Conservation (phyloP, 768 basidiomycete genomes). For the Pleurotus djamor region DNA sequence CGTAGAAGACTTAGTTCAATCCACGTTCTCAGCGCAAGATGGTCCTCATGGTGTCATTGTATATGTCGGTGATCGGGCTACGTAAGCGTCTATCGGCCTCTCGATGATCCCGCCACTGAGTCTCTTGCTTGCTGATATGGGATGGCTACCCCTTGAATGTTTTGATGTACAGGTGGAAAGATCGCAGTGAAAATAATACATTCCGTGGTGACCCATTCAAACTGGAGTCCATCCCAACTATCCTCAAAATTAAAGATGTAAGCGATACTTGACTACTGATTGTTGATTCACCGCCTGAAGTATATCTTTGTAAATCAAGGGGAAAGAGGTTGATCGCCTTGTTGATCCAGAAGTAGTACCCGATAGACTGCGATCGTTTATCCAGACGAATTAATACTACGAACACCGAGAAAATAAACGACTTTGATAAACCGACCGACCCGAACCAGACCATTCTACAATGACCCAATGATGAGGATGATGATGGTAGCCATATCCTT, state of each 20-base stretch:
- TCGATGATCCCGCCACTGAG: not conserved
- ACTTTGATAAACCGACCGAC: no score
- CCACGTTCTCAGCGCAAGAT: constrained; percentile 42
- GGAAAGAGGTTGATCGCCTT: constrained; percentile 36
- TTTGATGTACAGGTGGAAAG: constrained; percentile 61
- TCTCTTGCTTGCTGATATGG: not conserved
- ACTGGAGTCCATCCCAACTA: constrained; percentile 59
- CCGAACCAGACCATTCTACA: no score
- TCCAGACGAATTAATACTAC: constrained; percentile 13
- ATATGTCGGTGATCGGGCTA: constrained; percentile 63
- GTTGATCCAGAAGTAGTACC: constrained; percentile 36
- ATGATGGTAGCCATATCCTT: no score
- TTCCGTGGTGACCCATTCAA: constrained; percentile 67
- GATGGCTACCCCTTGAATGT: not conserved
- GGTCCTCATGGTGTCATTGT: constrained; percentile 58
- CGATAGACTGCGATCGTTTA: constrained; percentile 23
- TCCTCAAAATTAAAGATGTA: constrained; percentile 60
- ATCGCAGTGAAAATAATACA: constrained; percentile 36
- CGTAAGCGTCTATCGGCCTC: constrained; percentile 40
- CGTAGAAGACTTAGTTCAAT: constrained; percentile 54
- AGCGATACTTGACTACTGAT: constrained; percentile 16
- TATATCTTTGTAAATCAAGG: constrained; percentile 18
- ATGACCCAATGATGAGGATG: no score
- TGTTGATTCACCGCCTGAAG: constrained; percentile 1
- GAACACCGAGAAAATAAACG: no score